Evolutionary conservation across 768 basidiomycete genomes (phyloP).

Genomic region (Cyclocybe aegerita): DNA sequence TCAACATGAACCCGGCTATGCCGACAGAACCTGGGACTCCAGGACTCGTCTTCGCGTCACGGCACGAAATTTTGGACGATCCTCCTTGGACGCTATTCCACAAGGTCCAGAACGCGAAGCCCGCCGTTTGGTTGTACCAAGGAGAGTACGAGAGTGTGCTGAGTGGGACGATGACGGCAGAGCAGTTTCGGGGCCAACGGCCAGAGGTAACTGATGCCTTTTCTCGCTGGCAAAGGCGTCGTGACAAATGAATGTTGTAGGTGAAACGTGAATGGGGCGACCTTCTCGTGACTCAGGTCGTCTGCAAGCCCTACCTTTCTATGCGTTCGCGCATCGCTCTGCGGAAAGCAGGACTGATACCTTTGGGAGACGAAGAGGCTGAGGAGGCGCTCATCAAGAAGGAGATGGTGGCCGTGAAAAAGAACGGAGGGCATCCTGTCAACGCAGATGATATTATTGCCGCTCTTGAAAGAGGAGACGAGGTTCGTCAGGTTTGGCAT

Average conservation of each 20-base stretch:
- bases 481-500: too few relatives aligned
- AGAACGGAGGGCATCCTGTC: neutral
- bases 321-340: constrained; percentile 26
- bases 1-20: constrained; percentile 24
- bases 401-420: constrained; percentile 6
- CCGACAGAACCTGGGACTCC: constrained; percentile 22
- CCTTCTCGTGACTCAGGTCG: constrained; percentile 5
- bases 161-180: constrained; percentile 19
- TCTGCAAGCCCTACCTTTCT: constrained; percentile 16
- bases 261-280: constrained; percentile 18
- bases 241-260: neutral
- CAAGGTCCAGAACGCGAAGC: neutral
- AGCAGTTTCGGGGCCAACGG: constrained; percentile 14
- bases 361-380: neutral
- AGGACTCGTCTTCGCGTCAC: constrained; percentile 27
- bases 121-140: constrained; percentile 22
- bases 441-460: neutral
- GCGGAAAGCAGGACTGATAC: constrained; percentile 14
- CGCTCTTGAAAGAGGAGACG: too few relatives aligned
- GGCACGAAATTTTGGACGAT: constrained; percentile 22
- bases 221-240: neutral
- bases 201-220: neutral
- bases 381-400: neutral
- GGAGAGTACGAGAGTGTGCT: constrained; percentile 21
- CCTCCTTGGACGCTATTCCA: constrained; percentile 24